Evolutionary conservation across 108 stramenopile species (phyloP), one percentile per base, ranked within the genome.

Genomic region (Cyclotella distinguenda): DNA sequence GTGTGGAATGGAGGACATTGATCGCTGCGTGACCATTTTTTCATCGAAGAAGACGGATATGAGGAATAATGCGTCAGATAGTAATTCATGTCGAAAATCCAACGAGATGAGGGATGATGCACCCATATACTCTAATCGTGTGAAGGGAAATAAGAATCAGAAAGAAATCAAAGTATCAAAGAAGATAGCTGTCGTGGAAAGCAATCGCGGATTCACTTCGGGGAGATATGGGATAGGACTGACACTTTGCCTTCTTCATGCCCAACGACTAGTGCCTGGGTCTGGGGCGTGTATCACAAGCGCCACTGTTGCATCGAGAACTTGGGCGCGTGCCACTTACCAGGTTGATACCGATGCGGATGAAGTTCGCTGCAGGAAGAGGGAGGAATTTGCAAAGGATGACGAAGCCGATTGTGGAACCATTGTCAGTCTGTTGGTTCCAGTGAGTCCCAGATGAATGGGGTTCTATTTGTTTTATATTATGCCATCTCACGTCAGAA

Each of bases 1-100:
- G 28, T 79, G 82, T 60, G 92, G 92, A 21, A 94, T 94, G 89
- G 49, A 70, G 31, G 58, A 85, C 61, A 89, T 90, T 57, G 87
- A 90, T 66, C 63, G 62, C n/a, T 94, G 89, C 48, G 89, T 94
- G 7, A 71, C 80, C 33, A 87, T 79, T 9, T 94, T 94, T 74
- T 67, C 78, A 15, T 84, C 84, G 11, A 94, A 72, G 55, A 94
- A 94, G 53, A 66, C 63, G 50, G 44, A 48, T 9, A 50, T 11
- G 6, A 40, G 26, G n/a, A 32, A 33, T 8, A 26, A 64, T 11
- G 47, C 18, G 16, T 66, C 55, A 32, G 50, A 34, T 34, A 6
- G 25, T 26, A 30, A 49, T 15, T 28, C 30, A 19, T 38, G 16
- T 51, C 26, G 48, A n/a, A 21, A 51, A 23, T n/a, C 25, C 53